Evolutionary conservation across 2,329 filamentous ascomycete genomes (phyloP).

Genomic region (Sordariomycetes sp.): DNA sequence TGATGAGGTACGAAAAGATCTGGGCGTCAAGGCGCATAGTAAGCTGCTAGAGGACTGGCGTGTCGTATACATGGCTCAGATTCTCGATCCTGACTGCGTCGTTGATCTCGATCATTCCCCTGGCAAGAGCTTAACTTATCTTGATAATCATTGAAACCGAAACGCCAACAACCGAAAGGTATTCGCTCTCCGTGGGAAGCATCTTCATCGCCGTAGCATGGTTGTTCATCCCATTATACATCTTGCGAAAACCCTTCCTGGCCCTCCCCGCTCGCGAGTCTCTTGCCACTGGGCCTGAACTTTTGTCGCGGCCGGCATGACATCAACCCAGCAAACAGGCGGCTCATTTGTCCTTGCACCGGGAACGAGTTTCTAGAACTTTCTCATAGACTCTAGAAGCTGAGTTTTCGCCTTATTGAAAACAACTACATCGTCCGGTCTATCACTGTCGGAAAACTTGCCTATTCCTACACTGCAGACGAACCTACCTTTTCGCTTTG

Average conservation of each 20-base stretch:
- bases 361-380: constrained; percentile 6
- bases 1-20: constrained; percentile 8
- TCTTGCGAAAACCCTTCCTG: constrained; percentile 7
- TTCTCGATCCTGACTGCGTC: constrained; percentile 8
- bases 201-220: constrained; percentile 8
- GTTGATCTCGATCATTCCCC: constrained; percentile 8
- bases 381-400: constrained; percentile 5
- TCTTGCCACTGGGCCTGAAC: constrained; percentile 7
- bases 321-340: constrained; percentile 5
- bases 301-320: neutral
- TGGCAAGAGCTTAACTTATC: constrained; percentile 7
- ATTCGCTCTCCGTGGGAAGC: constrained; percentile 8
- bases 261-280: constrained; percentile 2
- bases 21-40: constrained; percentile 8
- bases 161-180: constrained; percentile 7
- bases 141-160: constrained; percentile 9
- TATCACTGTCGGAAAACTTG: neutral
- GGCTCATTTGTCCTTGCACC: neutral
- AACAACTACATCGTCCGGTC: constrained; percentile 1
- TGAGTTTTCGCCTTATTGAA: constrained; percentile 4
- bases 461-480: neutral
- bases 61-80: constrained; percentile 6
- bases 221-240: constrained; percentile 8
- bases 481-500: constrained; percentile 1
- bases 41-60: constrained; percentile 3